Percentiles rank a stretch among this genome's conserved stretches.
Evolutionary conservation across 2,329 filamentous ascomycete genomes (phyloP).

Genomic region (Epichloe scottii): DNA sequence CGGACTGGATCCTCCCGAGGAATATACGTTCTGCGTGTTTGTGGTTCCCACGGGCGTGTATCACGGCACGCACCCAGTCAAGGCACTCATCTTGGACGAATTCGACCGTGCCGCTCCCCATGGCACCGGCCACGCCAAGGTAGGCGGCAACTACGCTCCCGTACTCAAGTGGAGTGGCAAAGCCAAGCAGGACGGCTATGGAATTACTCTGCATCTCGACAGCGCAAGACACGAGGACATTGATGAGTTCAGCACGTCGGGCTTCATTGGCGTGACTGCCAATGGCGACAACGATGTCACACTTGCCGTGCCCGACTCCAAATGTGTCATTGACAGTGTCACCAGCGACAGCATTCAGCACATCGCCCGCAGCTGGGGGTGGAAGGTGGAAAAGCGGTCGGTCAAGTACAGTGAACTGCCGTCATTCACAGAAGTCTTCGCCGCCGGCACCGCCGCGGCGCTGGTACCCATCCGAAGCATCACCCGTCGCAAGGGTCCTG

Average conservation of each 20-base stretch:
- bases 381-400: conserved; percentile 65
- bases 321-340: conserved; percentile 76
- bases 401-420: conserved; percentile 51
- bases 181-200: conserved; percentile 66
- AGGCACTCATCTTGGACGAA: conserved; percentile 76
- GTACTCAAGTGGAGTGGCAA: conserved; percentile 79
- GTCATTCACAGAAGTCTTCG: conserved; percentile 61
- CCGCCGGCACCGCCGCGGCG: conserved; percentile 81
- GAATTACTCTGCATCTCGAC: conserved; percentile 92
- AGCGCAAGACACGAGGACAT: conserved; percentile 72
- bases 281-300: conserved; percentile 47
- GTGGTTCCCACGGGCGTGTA: conserved; percentile 90
- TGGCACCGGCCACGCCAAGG: conserved; percentile 82
- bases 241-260: conserved; percentile 92
- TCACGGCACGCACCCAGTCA: conserved; percentile 80
- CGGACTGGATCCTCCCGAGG: conserved; percentile 74
- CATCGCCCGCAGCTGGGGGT: conserved; percentile 68
- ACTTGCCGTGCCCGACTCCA: conserved; percentile 76
- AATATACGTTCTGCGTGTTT: conserved; percentile 84
- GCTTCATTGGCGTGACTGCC: conserved; percentile 70
- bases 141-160: conserved; percentile 92
- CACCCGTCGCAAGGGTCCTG: conserved; percentile 42
- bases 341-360: conserved; percentile 68
- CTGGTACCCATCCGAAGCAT: conserved; percentile 89
- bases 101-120: conserved; percentile 91